Conservation (phyloP, 1,284 basidiomycete species). For the Cerrena zonata region DNA sequence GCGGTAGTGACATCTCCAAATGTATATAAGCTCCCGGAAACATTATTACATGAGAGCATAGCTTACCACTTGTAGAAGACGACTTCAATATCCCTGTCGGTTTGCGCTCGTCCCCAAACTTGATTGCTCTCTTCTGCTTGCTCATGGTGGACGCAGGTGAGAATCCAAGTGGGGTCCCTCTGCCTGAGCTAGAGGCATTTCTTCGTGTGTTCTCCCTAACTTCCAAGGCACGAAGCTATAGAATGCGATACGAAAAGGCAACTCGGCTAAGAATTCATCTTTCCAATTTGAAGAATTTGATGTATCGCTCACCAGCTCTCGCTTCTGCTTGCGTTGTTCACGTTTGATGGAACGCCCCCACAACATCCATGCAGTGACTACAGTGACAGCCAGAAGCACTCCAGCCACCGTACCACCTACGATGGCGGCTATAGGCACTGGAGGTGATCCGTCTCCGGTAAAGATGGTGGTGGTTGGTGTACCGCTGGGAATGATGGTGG, state of each 20-base stretch:
- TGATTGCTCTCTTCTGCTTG: not conserved
- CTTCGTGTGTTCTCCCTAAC: conserved; percentile 37
- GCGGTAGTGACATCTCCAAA: not conserved
- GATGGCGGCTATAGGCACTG: conserved; percentile 45
- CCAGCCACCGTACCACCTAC: conserved; percentile 47
- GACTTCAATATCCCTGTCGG: not conserved
- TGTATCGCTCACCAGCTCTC: conserved; percentile 34
- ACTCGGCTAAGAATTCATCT: not conserved
- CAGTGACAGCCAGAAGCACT: conserved; percentile 38
- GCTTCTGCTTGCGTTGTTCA: conserved; percentile 30
- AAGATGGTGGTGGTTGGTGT: not conserved
- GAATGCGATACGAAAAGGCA: not conserved
- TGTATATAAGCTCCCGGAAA: too few relatives aligned
- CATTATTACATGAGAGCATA: too few relatives aligned
- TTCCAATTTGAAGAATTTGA: not conserved
- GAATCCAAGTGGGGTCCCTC: conserved; percentile 17
- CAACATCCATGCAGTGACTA: conserved; percentile 41
- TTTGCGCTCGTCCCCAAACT: conserved; percentile 1
- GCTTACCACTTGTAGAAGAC: not conserved
- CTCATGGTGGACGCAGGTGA: conserved; percentile 12
- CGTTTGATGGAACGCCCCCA: conserved; percentile 45
- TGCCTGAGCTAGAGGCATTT: conserved; percentile 28
- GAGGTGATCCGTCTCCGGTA: conserved; percentile 2
- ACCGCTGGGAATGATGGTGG: conserved; percentile 5
- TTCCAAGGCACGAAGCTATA: conserved; percentile 26